phyloP scores from a whole-genome alignment of 2,329 filamentous ascomycete genomes.

The Curvularia eragrostidis region DNA sequence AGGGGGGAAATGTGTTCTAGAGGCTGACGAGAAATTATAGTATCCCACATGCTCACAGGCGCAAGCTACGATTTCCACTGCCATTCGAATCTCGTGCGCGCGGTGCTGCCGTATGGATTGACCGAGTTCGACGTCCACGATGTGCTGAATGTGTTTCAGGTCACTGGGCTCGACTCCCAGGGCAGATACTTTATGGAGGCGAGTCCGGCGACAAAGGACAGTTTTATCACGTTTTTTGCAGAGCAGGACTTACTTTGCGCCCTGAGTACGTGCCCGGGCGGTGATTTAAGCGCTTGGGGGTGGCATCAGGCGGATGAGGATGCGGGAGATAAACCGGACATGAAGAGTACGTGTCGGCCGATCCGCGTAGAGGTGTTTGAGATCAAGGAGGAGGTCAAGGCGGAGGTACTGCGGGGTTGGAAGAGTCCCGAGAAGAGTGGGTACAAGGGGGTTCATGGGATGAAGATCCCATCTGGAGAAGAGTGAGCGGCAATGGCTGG shows the following conservation, averaged over 20 bases:
- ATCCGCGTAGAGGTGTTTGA: conserved; percentile 76
- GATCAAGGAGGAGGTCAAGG: conserved; percentile 58
- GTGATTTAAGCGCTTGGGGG: conserved; percentile 81
- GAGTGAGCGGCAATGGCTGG: too few relatives aligned
- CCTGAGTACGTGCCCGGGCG: conserved; percentile 75
- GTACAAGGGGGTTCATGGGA: conserved; percentile 72
- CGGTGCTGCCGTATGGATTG: conserved; percentile 72
- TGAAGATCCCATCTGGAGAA: conserved; percentile 59
- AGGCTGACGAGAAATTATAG: conserved; percentile 39
- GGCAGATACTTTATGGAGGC: conserved; percentile 62
- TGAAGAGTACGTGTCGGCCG: conserved; percentile 68
- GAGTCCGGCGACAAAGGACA: conserved; percentile 37
- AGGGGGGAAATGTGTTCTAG: neutral
- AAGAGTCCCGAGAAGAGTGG: conserved; percentile 63
- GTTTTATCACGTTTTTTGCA: conserved; percentile 76
- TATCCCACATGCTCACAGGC: conserved; percentile 75
- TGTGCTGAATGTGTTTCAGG: conserved; percentile 86
- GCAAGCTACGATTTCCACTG: conserved; percentile 81
- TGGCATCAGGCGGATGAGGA: conserved; percentile 64
- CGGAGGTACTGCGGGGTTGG: conserved; percentile 61
- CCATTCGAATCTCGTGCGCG: conserved; percentile 79
- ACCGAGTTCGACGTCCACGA: conserved; percentile 80
- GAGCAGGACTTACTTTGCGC: conserved; percentile 77
- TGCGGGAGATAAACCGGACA: conserved; percentile 65
- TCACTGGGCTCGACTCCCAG: conserved; percentile 73